Base-by-base conservation (phyloP, 345 rosid species). In the Clarkia xantiana region DNA sequence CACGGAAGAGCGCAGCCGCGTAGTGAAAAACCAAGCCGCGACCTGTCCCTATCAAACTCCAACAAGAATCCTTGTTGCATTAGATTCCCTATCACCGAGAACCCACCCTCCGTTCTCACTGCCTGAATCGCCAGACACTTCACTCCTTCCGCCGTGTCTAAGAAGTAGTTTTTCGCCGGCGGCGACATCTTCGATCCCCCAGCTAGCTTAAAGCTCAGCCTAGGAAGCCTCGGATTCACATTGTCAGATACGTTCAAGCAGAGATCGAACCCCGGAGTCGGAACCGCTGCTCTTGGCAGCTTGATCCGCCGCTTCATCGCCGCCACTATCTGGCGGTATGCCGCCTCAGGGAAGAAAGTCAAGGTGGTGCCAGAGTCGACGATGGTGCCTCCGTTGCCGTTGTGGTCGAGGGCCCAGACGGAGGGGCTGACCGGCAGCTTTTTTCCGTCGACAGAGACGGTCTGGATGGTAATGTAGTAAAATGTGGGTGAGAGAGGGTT, bases 51-150 rank as follows among this genome's bases (percentile, higher is more conserved):
- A 53, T 88, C 93, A 51, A 84, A 88, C 68, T 84, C 91, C 45
- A 82, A 68, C 69, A 88, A 60, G 58, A 62, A 88, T 15, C 97
- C 97, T 72, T 88, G 97, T 47, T 88, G 97, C 97, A 84, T 81
- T 53, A 88, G 71, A 61, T 88, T 88, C 67, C 97, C 97, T 1
- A 88, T 68, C 67, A 84, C 97, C 43, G 89, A 76, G 19, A 76
- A 66, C 56, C 81, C 84, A 2, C 64, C 64, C 53, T 43, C 73
- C 15, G 61, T n/a, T 41, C 62, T 56, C 44, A 59, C 82, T 14
- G 82, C 50, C 68, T 76, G 89, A 19, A 88, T 62, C 57, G 79
- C 94, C 60, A 88, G 44, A 62, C 97, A 88, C 66, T 55, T 76
- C 15, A 84, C 66, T 15, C 68, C 46, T 7, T 70, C 81, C 52